A percentile compares a stretch with the other conserved stretches of the same genome.
These are phyloP conservation scores for Leishmania braziliensis DNA, from an alignment of 208 protist genomes.

Conservation along the genomic window DNA sequence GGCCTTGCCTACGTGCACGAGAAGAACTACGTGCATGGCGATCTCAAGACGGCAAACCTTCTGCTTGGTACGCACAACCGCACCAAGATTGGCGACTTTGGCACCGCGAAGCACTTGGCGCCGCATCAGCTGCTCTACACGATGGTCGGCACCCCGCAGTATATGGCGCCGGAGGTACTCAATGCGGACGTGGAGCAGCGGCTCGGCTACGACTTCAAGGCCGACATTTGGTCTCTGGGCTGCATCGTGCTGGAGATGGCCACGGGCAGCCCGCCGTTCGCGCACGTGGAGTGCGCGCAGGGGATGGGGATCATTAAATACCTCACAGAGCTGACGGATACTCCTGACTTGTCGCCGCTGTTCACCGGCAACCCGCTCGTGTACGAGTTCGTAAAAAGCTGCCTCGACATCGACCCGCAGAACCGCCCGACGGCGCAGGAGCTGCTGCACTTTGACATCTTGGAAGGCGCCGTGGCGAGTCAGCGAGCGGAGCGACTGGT, in stretches of 20 bases:
- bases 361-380: conserved; percentile 67
- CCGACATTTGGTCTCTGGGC: conserved; percentile 91
- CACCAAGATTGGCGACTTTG: conserved; percentile 96
- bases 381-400: conserved; percentile 79
- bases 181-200: conserved; percentile 50
- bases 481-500: conserved; percentile 57
- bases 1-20: conserved; percentile 91
- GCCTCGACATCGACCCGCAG: conserved; percentile 70
- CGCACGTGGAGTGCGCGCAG: conserved; percentile 61
- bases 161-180: conserved; percentile 94
- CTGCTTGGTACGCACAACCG: conserved; percentile 77
- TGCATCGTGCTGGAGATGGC: conserved; percentile 90
- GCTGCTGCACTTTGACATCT: conserved; percentile 70
- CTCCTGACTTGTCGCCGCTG: conserved; percentile 77
- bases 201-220: conserved; percentile 85
- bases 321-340: conserved; percentile 70
- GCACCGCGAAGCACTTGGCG: conserved; percentile 84
- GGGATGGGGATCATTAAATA: conserved; percentile 89
- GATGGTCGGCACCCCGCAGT: conserved; percentile 87
- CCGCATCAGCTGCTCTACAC: conserved; percentile 78
- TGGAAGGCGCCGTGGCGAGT: conserved; percentile 62
- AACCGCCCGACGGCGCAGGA: conserved; percentile 74
- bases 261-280: conserved; percentile 78
- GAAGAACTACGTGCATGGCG: conserved; percentile 86
- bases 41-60: conserved; percentile 93